Evolutionary conservation across 2,329 filamentous ascomycete genomes (phyloP).

Genomic region (Colletotrichum nymphaeae): DNA sequence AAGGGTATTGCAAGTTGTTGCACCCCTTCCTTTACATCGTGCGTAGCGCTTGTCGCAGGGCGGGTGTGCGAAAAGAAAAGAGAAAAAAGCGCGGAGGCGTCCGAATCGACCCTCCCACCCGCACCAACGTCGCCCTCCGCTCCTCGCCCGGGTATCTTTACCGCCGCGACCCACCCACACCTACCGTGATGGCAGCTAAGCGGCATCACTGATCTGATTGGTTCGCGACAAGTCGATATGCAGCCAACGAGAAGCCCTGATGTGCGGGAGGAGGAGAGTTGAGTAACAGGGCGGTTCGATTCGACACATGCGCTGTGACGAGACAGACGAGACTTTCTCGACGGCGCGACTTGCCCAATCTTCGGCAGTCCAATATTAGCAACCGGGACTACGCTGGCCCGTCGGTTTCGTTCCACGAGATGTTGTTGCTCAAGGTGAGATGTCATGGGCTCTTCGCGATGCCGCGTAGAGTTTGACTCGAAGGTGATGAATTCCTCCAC

Average conservation of each 20-base stretch:
- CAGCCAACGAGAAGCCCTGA: slow-evolving; percentile 27
- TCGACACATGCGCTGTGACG: slow-evolving; percentile 33
- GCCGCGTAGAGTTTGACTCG: neutral
- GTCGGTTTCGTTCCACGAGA: slow-evolving; percentile 15
- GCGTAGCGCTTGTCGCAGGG: slow-evolving; percentile 33
- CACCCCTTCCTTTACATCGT: slow-evolving; percentile 2
- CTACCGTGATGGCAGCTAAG: slow-evolving; percentile 23
- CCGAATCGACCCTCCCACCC: slow-evolving; percentile 22
- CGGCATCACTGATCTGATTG: slow-evolving; percentile 26
- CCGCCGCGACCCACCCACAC: slow-evolving; percentile 30
- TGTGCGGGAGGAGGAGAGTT: slow-evolving; percentile 14
- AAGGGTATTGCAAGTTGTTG: neutral
- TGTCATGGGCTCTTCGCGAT: neutral
- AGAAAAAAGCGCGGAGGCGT: neutral
- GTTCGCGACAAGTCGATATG: slow-evolving; percentile 1
- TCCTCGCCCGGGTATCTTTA: slow-evolving; percentile 33
- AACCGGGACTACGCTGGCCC: slow-evolving; percentile 7
- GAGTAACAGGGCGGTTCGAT: slow-evolving; percentile 17
- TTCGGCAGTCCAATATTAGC: slow-evolving; percentile 14
- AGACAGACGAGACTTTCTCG: slow-evolving; percentile 24
- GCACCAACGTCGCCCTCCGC: neutral
- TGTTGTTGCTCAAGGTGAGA: slow-evolving; percentile 1
- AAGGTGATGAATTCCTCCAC: neutral
- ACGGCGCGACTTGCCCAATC: slow-evolving; percentile 14
- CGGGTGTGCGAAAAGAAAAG: slow-evolving; percentile 20